Conservation (phyloP, 345 rosid species). For the Gossypium anomalum region DNA sequence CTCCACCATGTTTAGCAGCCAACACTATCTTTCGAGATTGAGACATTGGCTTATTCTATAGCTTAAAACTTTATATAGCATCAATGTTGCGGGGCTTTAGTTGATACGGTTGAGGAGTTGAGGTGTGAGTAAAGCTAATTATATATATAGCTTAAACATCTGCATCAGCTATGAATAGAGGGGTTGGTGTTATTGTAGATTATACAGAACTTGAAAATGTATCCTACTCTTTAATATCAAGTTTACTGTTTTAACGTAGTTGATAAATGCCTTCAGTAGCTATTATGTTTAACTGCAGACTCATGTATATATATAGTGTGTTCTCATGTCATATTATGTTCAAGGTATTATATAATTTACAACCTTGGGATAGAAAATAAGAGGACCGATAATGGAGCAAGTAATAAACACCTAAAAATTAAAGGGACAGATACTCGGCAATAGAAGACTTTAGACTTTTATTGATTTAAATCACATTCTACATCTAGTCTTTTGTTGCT, state of each 20-base stretch:
- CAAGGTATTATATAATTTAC: too few species aligned
- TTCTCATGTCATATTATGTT: background rate
- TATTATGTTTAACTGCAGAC: background rate
- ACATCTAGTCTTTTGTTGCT: too few species aligned
- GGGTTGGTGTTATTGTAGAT: conserved; percentile 1
- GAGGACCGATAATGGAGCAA: too few species aligned
- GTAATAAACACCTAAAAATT: too few species aligned
- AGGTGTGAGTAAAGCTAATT: background rate
- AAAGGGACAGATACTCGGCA: too few species aligned
- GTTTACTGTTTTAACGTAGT: background rate
- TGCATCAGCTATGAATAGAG: background rate
- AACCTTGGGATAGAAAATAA: too few species aligned
- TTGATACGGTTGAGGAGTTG: background rate
- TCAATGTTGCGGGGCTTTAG: background rate
- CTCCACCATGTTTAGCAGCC: background rate
- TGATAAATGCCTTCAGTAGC: background rate
- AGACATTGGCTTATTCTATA: background rate
- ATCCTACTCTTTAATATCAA: background rate
- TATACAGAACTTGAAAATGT: background rate
- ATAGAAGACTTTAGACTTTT: too few species aligned
- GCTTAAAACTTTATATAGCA: background rate
- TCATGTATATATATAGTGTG: background rate
- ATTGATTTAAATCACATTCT: too few species aligned
- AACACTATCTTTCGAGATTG: background rate
- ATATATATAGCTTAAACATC: background rate